Conservation (phyloP, 305 asterid species). For the Euphrasia arctica region DNA sequence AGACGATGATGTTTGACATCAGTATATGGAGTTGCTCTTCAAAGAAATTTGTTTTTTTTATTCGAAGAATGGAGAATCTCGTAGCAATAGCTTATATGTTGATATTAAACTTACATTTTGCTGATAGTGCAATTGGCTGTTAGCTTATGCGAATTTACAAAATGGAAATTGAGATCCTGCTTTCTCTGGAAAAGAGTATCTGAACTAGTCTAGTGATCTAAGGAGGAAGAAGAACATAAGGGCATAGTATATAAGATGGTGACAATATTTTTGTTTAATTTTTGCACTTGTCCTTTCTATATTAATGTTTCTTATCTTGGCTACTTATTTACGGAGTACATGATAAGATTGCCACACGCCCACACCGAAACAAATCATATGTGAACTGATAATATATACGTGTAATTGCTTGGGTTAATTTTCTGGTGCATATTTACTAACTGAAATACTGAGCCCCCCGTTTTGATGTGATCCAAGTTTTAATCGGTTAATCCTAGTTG, state of each 20-base stretch:
- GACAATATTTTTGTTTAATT: not conserved
- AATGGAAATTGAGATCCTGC: not conserved
- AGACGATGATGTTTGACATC: not conserved
- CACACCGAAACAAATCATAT: not conserved
- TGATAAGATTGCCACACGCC: not conserved
- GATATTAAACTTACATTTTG: conserved; percentile 3
- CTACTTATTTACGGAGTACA: not conserved
- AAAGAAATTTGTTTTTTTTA: not conserved
- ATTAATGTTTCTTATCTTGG: not conserved
- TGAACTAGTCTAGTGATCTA: conserved; percentile 12
- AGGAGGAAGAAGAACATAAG: conserved; percentile 21
- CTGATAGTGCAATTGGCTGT: not conserved
- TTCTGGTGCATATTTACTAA: not conserved
- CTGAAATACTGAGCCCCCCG: conserved; percentile 10
- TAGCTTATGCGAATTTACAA: not conserved
- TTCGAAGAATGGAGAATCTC: conserved; percentile 1
- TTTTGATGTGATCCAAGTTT: not conserved
- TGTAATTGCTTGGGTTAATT: not conserved
- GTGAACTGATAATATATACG: conserved; percentile 7
- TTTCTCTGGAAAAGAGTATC: conserved; percentile 3
- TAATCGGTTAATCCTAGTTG: not conserved
- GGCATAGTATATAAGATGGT: not conserved
- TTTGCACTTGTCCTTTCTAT: not conserved
- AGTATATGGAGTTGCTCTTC: not conserved
- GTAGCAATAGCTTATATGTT: not conserved